A percentile compares a stretch with the other conserved stretches of the same genome.
These are phyloP conservation scores for Colletotrichum eremochloae DNA, from an alignment of 2,329 filamentous ascomycete genomes.

Conservation along the genomic window DNA sequence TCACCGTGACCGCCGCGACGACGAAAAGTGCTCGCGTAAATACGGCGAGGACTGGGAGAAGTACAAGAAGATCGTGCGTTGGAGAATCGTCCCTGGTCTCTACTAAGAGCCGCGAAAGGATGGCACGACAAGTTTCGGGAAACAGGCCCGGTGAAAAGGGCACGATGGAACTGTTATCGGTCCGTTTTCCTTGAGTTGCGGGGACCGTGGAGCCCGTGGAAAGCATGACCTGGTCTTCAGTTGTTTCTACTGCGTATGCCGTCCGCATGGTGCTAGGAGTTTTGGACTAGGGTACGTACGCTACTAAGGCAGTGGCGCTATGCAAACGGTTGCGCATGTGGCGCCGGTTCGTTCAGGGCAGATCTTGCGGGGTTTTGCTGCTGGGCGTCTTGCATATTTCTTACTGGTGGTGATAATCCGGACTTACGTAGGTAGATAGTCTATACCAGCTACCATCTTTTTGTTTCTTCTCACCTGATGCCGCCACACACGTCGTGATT, in stretches of 20 bases:
- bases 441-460: background rate
- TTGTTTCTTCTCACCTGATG: conserved; percentile 10
- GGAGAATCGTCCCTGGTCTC: conserved; percentile 85
- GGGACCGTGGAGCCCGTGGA: conserved; percentile 1
- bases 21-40: conserved; percentile 91
- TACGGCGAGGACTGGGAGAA: conserved; percentile 93
- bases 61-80: conserved; percentile 87
- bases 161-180: conserved; percentile 1
- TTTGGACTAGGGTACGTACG: background rate
- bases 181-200: conserved; percentile 23
- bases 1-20: conserved; percentile 88
- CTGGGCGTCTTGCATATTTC: background rate
- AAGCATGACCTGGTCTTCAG: background rate
- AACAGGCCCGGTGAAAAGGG: conserved; percentile 17
- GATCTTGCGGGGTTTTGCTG: background rate
- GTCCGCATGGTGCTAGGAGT: background rate
- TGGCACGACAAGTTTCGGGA: background rate
- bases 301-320: background rate
- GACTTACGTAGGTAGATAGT: background rate
- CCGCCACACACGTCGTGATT: background rate
- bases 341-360: conserved; percentile 10
- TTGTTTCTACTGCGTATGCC: background rate
- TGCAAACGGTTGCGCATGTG: conserved; percentile 20
- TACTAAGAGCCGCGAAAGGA: conserved; percentile 67
- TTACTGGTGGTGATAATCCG: background rate